Evolutionary conservation across 192 early-diverging fungal genomes (phyloP), one percentile per base, ranked within the genome.

Genomic region (Linderina pennispora): DNA sequence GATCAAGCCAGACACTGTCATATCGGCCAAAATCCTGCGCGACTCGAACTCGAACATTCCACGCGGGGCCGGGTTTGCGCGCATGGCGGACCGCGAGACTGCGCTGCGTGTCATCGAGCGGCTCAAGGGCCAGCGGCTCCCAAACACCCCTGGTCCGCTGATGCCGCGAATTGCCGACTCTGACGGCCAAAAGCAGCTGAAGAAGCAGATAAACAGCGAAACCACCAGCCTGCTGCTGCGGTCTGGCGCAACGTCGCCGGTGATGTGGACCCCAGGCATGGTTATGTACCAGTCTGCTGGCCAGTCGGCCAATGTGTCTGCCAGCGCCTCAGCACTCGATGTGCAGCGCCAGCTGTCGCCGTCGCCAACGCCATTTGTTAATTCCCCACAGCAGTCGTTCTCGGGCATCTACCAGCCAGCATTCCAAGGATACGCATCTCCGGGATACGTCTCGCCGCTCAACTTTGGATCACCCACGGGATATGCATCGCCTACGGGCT

Each of bases 161-260:
- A 80, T 85, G 45, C 82, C 88, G 17, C 80, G 88, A 1, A 88
- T 91, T 40, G 87, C 88, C 3, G 88, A 90, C 43, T 86, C 83
- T 3, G 57, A 77, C 19, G 85, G 82, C 15, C 88, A 91, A 44
- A 91, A 91, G 62, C 74, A 79, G 31, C 55, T 90, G 19, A 90
- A 90, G 54, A 78, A 75, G 17, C 83, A 79, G 33, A 69, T 72
- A 14, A 59, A 68, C 39, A 66, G 64, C 26, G 48, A 58, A 28
- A 43, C 43, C 13, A 32, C 35, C 23, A 48, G 55, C 1, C 24
- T 47, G 7, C 36, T 50, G 7, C n/a, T 60, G 7, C 42, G 64
- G 1, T 56, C 65, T 0, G 46, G 43, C 2, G 43, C 45, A 7
- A 54, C 58, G 3, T 69, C 66, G 31, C 68, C 55, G 2, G 17